These are phyloP conservation scores for Paramecium sexaurelia DNA, from an alignment of 73 alveolate genomes.

Conservation along the genomic window DNA sequence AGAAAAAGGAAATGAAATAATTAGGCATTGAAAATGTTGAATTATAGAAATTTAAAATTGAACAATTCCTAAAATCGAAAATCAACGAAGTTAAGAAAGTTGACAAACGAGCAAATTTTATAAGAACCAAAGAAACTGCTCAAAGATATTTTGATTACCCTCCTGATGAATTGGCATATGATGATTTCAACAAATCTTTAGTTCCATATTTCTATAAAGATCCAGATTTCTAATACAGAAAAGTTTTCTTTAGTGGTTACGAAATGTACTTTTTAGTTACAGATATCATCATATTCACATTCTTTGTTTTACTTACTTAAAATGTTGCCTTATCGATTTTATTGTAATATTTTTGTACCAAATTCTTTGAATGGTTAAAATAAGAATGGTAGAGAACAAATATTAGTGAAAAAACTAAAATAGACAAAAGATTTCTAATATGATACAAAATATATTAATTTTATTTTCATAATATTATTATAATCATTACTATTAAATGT, in stretches of 20 bases:
- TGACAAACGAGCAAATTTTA: slow-evolving; percentile 67
- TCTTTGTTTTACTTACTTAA: slow-evolving; percentile 63
- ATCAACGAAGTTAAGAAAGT: slow-evolving; percentile 75
- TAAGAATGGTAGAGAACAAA: slow-evolving; percentile 77
- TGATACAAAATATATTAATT: slow-evolving; percentile 18
- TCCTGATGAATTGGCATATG: slow-evolving; percentile 77
- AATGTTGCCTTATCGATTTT: slow-evolving; percentile 76
- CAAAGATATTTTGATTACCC: slow-evolving; percentile 87
- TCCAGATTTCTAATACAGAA: slow-evolving; percentile 76
- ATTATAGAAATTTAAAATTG: slow-evolving; percentile 72
- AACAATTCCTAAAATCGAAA: slow-evolving; percentile 73
- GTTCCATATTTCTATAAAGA: slow-evolving; percentile 86
- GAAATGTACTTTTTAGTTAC: slow-evolving; percentile 77
- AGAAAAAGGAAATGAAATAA: slow-evolving; percentile 65
- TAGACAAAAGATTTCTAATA: slow-evolving; percentile 83
- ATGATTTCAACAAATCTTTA: slow-evolving; percentile 41
- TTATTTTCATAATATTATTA: background rate
- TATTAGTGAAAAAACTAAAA: slow-evolving; percentile 80
- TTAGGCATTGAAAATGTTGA: slow-evolving; percentile 70
- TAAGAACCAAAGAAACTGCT: slow-evolving; percentile 69
- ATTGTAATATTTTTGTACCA: slow-evolving; percentile 78
- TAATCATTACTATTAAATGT: background rate
- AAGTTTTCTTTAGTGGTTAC: slow-evolving; percentile 82
- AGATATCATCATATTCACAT: slow-evolving; percentile 75
- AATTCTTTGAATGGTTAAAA: slow-evolving; percentile 71